Evolutionary conservation across 1,284 basidiomycete species (phyloP).

Genomic region (Fistulinella staudtii): DNA sequence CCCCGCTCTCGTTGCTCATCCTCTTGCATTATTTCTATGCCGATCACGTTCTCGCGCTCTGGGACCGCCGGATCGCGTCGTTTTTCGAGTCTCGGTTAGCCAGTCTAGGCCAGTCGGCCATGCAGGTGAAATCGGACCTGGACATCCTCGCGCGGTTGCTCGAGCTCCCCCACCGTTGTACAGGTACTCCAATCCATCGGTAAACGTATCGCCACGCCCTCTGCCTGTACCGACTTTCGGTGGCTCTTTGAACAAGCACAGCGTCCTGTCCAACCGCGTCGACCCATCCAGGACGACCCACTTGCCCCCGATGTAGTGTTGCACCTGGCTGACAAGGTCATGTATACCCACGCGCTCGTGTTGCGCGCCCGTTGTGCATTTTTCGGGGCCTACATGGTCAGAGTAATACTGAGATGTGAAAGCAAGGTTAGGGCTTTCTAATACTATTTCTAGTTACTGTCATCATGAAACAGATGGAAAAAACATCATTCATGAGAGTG

Average conservation of each 20-base stretch:
- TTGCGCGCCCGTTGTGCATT: constrained; percentile 83
- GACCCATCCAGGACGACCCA: constrained; percentile 17
- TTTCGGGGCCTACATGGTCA: constrained; percentile 71
- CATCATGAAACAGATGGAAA: no score
- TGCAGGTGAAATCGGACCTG: constrained; percentile 61
- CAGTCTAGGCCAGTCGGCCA: constrained; percentile 40
- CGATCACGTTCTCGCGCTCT: constrained; percentile 78
- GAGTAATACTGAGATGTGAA: no score
- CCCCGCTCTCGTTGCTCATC: constrained; percentile 69
- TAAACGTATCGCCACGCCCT: constrained; percentile 45
- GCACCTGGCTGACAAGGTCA: constrained; percentile 63
- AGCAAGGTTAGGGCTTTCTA: no score
- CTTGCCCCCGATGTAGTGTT: constrained; percentile 71
- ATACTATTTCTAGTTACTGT: no score
- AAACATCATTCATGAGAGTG: no score
- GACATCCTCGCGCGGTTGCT: constrained; percentile 51
- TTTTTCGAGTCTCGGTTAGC: constrained; percentile 44
- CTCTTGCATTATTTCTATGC: constrained; percentile 87
- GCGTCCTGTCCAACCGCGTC: constrained; percentile 9
- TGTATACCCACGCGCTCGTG: constrained; percentile 71
- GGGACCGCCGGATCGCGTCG: constrained; percentile 74
- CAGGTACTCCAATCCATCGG: constrained; percentile 52
- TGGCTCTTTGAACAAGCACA: constrained; percentile 42
- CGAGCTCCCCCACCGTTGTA: constrained; percentile 50
- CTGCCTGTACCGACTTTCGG: constrained; percentile 48